Conservation (phyloP, 2,329 filamentous ascomycete species). For the Scleromitrula shiraiana region DNA sequence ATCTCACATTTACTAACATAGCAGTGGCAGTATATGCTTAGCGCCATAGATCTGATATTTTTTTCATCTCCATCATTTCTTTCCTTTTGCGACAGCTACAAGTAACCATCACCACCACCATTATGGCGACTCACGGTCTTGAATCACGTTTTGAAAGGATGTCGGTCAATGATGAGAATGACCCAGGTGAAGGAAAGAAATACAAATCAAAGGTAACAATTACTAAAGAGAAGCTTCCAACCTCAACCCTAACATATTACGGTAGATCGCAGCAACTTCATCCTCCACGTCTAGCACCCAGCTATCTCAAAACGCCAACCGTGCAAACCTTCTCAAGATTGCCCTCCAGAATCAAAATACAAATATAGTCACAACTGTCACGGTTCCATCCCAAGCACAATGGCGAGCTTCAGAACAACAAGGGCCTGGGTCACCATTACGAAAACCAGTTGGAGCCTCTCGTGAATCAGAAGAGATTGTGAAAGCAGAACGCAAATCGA, state of each 20-base stretch:
- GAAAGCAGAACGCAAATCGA: constrained; percentile 42
- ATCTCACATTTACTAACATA: constrained; percentile 15
- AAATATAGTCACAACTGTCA: constrained; percentile 58
- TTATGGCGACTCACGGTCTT: constrained; percentile 67
- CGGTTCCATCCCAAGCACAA: constrained; percentile 59
- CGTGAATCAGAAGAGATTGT: constrained; percentile 41
- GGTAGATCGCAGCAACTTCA: constrained; percentile 23
- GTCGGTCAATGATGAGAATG: constrained; percentile 84
- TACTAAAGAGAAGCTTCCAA: background rate
- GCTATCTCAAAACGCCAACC: constrained; percentile 46
- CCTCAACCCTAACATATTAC: constrained; percentile 31
- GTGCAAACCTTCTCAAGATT: constrained; percentile 79
- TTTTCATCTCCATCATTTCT: too few relatives aligned
- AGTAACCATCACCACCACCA: background rate
- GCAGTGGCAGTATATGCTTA: too few relatives aligned
- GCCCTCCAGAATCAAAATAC: constrained; percentile 71
- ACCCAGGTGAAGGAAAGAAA: constrained; percentile 45
- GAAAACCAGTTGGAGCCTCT: constrained; percentile 40
- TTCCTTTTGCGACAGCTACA: too few relatives aligned
- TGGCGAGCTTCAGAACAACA: constrained; percentile 36
- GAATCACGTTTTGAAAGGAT: constrained; percentile 87
- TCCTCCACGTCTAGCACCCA: constrained; percentile 27
- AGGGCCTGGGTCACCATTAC: constrained; percentile 42
- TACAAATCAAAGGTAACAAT: constrained; percentile 67
- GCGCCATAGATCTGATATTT: too few relatives aligned